Conservation (phyloP, 2,329 filamentous ascomycete species). For the Fusarium virguliforme region DNA sequence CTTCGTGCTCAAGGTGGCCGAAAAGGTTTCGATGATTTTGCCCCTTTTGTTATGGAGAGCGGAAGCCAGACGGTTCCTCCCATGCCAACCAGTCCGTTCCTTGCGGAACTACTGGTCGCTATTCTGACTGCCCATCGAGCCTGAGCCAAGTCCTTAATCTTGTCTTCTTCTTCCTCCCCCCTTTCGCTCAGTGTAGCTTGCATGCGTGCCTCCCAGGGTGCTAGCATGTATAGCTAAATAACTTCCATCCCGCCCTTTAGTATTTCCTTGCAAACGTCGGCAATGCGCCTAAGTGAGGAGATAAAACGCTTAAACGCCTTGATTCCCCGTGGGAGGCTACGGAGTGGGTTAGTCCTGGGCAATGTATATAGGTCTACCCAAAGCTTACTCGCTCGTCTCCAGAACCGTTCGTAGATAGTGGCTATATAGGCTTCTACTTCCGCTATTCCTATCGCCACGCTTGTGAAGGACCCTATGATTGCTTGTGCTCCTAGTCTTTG, state of each 20-base stretch:
- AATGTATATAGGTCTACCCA: slow-evolving; percentile 26
- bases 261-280: slow-evolving; percentile 2
- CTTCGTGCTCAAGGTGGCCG: too few species aligned
- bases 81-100: too few species aligned
- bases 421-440: slow-evolving; percentile 43
- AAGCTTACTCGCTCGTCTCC: slow-evolving; percentile 32
- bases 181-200: too few species aligned
- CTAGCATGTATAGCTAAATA: slow-evolving; percentile 6
- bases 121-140: too few species aligned
- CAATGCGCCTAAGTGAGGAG: slow-evolving; percentile 8
- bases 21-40: too few species aligned
- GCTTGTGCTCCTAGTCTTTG: slow-evolving; percentile 35
- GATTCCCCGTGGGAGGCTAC: slow-evolving; percentile 17
- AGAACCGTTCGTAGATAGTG: slow-evolving; percentile 35
- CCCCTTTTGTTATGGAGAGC: too few species aligned
- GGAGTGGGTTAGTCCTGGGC: slow-evolving; percentile 23
- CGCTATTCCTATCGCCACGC: slow-evolving; percentile 39
- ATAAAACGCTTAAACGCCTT: slow-evolving; percentile 19
- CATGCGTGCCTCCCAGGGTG: slow-evolving; percentile 8
- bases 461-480: slow-evolving; percentile 38
- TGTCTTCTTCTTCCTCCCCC: too few species aligned
- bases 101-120: too few species aligned
- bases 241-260: slow-evolving; percentile 5
- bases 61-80: too few species aligned
- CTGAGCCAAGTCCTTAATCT: too few species aligned